Conservation (phyloP, 1,284 basidiomycete genomes). For the Malassezia psittaci region DNA sequence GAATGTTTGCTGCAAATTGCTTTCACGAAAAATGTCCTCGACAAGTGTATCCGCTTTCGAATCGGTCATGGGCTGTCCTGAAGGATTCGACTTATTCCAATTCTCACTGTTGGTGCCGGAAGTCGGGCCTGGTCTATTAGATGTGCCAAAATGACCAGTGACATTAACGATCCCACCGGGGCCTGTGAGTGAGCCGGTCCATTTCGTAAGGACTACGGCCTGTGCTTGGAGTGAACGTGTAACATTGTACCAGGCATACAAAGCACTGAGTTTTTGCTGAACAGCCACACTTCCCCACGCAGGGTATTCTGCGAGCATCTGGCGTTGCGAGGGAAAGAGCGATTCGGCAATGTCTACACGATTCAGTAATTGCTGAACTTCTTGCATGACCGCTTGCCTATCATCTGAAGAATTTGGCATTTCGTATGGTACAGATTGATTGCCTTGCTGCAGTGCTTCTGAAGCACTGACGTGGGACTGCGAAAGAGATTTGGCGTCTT, state of each 20-base stretch:
- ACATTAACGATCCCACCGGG: constrained; percentile 4
- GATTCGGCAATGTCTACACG: constrained; percentile 38
- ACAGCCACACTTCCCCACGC: constrained; percentile 32
- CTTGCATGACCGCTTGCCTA: background rate
- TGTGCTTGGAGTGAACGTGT: constrained; percentile 33
- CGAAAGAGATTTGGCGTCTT: too few relatives aligned
- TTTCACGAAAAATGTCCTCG: constrained; percentile 89
- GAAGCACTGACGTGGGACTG: background rate
- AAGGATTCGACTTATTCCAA: background rate
- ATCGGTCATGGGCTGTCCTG: background rate
- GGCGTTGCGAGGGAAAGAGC: constrained; percentile 39
- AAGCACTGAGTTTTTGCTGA: constrained; percentile 33
- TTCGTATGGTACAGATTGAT: too few relatives aligned
- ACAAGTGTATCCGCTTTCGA: constrained; percentile 54
- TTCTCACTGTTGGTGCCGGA: background rate
- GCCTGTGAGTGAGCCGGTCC: constrained; percentile 35
- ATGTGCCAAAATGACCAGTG: background rate
- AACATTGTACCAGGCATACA: constrained; percentile 45
- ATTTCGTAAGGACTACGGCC: constrained; percentile 35
- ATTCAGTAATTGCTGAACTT: constrained; percentile 29
- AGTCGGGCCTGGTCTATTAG: background rate
- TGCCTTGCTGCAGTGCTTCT: constrained; percentile 28
- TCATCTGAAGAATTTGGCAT: background rate
- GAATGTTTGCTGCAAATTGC: constrained; percentile 83
- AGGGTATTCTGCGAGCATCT: constrained; percentile 31